phyloP scores from a whole-genome alignment of 345 rosid species.

The Eucalyptus tenuipes region DNA sequence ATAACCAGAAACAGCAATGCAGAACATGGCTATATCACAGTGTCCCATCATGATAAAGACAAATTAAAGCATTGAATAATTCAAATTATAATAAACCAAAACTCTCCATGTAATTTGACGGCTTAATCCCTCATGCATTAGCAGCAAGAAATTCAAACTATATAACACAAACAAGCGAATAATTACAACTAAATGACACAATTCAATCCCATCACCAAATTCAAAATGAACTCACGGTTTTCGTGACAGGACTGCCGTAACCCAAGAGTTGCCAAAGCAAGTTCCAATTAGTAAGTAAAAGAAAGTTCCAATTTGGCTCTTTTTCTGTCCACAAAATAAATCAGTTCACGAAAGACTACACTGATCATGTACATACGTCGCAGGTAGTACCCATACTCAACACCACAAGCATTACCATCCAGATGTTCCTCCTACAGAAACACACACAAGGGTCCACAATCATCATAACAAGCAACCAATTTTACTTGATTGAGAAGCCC shows the following conservation, averaged over 20 bases:
- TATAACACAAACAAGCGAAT: neutral
- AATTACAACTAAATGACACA: neutral
- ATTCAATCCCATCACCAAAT: neutral
- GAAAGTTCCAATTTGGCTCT: neutral
- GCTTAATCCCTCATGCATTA: neutral
- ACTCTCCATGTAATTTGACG: neutral
- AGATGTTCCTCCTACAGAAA: neutral
- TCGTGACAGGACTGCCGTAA: neutral
- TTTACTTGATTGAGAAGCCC: conserved; percentile 52
- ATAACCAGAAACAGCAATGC: neutral
- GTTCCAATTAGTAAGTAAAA: neutral
- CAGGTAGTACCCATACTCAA: neutral
- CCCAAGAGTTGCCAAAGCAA: neutral
- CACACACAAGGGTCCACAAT: neutral
- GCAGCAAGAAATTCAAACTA: neutral
- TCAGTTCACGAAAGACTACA: neutral
- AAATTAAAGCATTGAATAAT: neutral
- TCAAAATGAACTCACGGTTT: neutral
- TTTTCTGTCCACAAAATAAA: neutral
- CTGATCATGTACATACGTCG: neutral
- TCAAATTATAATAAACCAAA: neutral
- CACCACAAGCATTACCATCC: neutral
- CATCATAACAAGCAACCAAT: neutral
- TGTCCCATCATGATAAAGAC: neutral
- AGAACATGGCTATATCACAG: neutral